Evolutionary conservation across 805 yeast genomes (phyloP).

Genomic region (Sungouiozyma intestinalis): DNA sequence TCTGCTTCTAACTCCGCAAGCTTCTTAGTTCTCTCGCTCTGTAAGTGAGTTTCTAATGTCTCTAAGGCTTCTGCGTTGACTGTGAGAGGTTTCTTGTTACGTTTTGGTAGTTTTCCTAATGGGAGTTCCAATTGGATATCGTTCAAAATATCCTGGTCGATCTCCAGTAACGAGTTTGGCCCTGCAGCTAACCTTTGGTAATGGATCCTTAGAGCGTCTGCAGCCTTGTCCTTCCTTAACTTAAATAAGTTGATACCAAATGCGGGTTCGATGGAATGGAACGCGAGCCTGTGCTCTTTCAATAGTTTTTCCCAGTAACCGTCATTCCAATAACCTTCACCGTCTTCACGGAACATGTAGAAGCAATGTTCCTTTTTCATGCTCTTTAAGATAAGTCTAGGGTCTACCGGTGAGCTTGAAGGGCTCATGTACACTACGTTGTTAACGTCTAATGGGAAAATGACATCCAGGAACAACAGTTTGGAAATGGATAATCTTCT

Average conservation of each 20-base stretch:
- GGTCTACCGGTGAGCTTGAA: slow-evolving; percentile 58
- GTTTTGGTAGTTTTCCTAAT: slow-evolving; percentile 5
- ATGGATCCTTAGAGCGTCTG: slow-evolving; percentile 72
- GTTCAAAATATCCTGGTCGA: slow-evolving; percentile 93
- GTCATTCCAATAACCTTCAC: slow-evolving; percentile 72
- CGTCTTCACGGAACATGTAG: slow-evolving; percentile 73
- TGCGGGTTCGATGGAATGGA: slow-evolving; percentile 76
- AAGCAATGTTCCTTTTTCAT: slow-evolving; percentile 37
- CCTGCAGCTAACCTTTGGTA: slow-evolving; percentile 77
- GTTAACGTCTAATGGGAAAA: slow-evolving; percentile 70
- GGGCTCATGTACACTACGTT: slow-evolving; percentile 76
- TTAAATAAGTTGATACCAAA: slow-evolving; percentile 66
- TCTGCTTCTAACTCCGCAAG: background rate
- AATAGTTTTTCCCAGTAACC: slow-evolving; percentile 78
- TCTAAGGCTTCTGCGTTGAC: background rate
- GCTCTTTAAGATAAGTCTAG: slow-evolving; percentile 48
- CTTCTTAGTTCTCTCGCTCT: background rate
- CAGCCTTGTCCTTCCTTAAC: slow-evolving; percentile 60
- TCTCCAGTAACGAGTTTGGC: slow-evolving; percentile 64
- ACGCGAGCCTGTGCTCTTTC: slow-evolving; percentile 38
- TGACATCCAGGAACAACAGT: slow-evolving; percentile 72
- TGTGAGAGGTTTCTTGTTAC: background rate
- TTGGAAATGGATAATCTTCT: slow-evolving; percentile 85
- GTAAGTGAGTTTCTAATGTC: background rate
- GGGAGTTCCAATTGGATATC: slow-evolving; percentile 54